phyloP scores from a whole-genome alignment of 2,329 filamentous ascomycete genomes.

The Camillea tinctor region DNA sequence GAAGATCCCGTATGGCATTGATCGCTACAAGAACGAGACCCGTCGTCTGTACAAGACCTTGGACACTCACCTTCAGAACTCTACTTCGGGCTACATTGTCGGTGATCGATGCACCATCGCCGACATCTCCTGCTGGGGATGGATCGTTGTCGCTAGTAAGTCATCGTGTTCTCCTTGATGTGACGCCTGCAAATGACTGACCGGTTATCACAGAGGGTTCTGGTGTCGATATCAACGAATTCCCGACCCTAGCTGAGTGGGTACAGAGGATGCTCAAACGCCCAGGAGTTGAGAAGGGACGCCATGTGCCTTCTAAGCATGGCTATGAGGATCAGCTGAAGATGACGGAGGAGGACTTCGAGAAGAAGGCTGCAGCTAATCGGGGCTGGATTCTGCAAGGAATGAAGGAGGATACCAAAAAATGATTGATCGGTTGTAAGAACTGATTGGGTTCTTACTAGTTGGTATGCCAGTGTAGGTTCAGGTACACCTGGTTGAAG shows the following conservation, averaged over 20 bases:
- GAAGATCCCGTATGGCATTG: constrained; percentile 77
- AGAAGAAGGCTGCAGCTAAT: constrained; percentile 52
- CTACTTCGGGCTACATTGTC: constrained; percentile 57
- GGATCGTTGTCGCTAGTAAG: constrained; percentile 59
- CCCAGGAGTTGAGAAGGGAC: constrained; percentile 72
- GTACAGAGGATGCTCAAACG: constrained; percentile 67
- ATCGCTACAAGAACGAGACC: constrained; percentile 80
- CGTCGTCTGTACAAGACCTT: constrained; percentile 78
- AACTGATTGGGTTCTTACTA: too few species aligned
- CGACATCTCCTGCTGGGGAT: constrained; percentile 79
- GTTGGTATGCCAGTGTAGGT: too few species aligned
- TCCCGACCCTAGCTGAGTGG: constrained; percentile 76
- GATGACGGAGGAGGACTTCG: constrained; percentile 51
- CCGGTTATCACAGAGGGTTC: constrained; percentile 47
- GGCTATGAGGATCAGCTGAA: constrained; percentile 53
- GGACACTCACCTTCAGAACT: constrained; percentile 65
- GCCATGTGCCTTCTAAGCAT: constrained; percentile 67
- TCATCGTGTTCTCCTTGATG: constrained; percentile 5
- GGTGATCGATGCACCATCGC: constrained; percentile 71
- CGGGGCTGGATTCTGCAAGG: constrained; percentile 65
- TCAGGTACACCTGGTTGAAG: too few species aligned
- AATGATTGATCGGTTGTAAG: too few species aligned
- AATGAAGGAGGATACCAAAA: constrained; percentile 60
- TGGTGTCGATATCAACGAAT: constrained; percentile 70
- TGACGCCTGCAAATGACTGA: constrained; percentile 8